These are phyloP conservation scores for Primulina tabacum DNA, from an alignment of 257 asterid species.

Conservation along the genomic window DNA sequence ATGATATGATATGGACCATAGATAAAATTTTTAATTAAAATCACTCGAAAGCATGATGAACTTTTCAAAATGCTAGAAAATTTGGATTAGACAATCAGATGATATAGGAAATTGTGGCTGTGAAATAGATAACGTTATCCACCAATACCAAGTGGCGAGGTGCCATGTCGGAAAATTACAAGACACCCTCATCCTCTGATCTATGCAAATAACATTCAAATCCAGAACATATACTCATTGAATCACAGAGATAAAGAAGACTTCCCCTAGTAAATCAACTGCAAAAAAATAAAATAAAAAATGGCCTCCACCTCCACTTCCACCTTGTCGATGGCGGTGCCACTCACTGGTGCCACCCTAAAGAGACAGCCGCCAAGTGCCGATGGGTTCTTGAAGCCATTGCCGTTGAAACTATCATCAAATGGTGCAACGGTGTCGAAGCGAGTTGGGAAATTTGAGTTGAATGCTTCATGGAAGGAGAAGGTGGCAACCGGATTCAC, in stretches of 20 bases:
- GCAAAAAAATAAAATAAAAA: too few species aligned
- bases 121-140: background rate
- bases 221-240: slow-evolving; percentile 3
- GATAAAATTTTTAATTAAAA: too few species aligned
- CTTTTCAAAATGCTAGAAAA: too few species aligned
- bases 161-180: too few species aligned
- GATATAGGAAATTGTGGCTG: too few species aligned
- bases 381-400: background rate
- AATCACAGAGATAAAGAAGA: background rate
- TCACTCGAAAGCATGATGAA: too few species aligned
- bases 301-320: background rate
- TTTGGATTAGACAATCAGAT: too few species aligned
- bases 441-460: background rate
- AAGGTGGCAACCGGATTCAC: background rate
- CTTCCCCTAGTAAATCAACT: too few species aligned
- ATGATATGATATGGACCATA: too few species aligned
- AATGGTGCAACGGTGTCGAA: background rate
- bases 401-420: background rate
- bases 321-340: background rate
- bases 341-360: background rate
- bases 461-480: background rate
- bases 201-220: background rate
- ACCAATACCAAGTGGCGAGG: background rate
- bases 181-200: background rate
- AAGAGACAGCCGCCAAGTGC: background rate